Evolutionary conservation across 129 eudicot species (phyloP), one percentile per base, ranked within the genome.

Genomic region (Pseudognaphalium luteoalbum): DNA sequence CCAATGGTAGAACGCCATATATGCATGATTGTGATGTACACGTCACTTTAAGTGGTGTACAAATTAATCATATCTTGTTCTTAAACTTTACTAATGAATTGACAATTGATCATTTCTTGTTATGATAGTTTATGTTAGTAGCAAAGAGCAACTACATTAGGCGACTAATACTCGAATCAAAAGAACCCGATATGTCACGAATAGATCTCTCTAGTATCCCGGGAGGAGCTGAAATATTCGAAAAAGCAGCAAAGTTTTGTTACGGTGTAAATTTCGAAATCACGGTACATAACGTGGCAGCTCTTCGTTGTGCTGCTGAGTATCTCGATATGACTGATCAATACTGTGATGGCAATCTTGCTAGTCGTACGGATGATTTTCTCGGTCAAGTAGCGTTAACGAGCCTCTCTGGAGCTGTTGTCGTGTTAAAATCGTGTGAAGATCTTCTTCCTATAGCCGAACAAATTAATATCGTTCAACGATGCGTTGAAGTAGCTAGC

Each of bases 71-170:
- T 16, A 44, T 44, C 17, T 17, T 44, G 52, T 44, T 12, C 17
- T 11, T 11, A 44, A 44, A 11, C 52, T 12, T 2, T 12, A 19
- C n/a, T 4, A 22, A n/a, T 29, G 12, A 17, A 37, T 58, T 58
- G 32, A 6, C 30, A 50, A 58, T 51, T 4, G 3, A 51, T 44
- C 4, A 28, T 54, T 11, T 50, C n/a, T 21, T 64, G 57, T 75
- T 72, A 22, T 81, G 72, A 16, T 81, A 95, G 99, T 91, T 95
- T 84, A 87, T 95, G 96, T 89, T 95, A 22, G 90, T 95, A 41
- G 97, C 99, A 76, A 94, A 94, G 94, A 94, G 99, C 82, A 94
- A 94, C 76, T 80, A 81, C 82, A 94, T 94, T 77, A 81, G 99
- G 51, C 86, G 86, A 66, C 12, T 89, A 58, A 87, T 94, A 68